phyloP scores from a whole-genome alignment of 208 protist species.

The Crithidia bombi region DNA sequence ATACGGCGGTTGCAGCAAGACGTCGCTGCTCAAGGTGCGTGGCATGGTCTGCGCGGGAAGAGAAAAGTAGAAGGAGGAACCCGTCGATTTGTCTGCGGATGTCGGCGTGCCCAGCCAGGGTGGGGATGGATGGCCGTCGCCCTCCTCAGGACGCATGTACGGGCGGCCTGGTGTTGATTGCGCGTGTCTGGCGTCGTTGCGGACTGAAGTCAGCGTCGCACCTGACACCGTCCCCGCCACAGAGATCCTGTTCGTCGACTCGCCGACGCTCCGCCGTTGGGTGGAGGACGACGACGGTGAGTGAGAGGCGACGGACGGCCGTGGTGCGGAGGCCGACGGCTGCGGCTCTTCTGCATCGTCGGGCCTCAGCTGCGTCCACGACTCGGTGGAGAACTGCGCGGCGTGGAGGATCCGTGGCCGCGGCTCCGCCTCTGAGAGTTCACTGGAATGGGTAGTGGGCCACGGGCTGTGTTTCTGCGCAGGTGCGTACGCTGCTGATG shows the following conservation, averaged over 20 bases:
- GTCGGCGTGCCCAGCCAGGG: background rate
- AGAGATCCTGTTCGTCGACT: background rate
- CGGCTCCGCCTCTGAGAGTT: background rate
- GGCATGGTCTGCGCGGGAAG: slow-evolving; percentile 7
- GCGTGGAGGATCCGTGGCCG: background rate
- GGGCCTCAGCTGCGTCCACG: background rate
- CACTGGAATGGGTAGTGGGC: background rate
- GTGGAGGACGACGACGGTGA: background rate
- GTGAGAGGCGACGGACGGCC: background rate
- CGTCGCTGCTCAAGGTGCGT: background rate
- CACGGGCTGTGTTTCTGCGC: background rate
- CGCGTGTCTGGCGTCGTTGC: background rate
- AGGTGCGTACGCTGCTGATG: background rate
- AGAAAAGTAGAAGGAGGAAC: slow-evolving; percentile 23
- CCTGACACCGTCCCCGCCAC: background rate
- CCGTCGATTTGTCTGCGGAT: background rate
- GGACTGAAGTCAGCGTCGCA: background rate
- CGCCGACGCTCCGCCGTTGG: background rate
- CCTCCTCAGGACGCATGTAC: background rate
- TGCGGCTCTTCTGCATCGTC: slow-evolving; percentile 16
- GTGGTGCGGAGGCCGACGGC: background rate
- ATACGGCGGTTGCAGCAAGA: background rate
- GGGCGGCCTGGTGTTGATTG: background rate
- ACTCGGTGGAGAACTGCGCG: background rate
- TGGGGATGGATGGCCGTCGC: background rate